These are phyloP conservation scores for Zygosaccharomyces siamensis DNA, from an alignment of 805 yeast species.

Conservation along the genomic window DNA sequence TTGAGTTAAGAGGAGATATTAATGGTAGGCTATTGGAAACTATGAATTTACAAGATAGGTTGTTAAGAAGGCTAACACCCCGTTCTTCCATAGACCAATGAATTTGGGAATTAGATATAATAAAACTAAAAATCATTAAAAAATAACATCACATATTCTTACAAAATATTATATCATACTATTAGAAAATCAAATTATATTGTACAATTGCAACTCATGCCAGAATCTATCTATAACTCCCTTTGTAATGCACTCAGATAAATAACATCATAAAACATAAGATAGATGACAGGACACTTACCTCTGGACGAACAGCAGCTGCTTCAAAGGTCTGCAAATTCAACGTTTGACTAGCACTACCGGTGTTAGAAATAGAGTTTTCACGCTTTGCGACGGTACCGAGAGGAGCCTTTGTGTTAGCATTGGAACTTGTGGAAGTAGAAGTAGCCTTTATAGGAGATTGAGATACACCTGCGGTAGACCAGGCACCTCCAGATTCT, in stretches of 20 bases:
- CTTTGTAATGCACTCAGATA: background rate
- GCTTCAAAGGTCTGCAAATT: conserved; percentile 2
- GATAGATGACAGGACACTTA: background rate
- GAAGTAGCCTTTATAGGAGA: background rate
- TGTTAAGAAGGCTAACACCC: conserved; percentile 31
- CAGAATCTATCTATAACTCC: background rate
- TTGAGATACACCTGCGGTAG: conserved; percentile 1
- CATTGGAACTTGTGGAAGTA: background rate
- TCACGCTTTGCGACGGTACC: conserved; percentile 2
- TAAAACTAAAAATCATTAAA: conserved; percentile 3
- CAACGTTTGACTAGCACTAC: background rate
- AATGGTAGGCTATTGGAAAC: conserved; percentile 41
- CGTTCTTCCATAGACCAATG: conserved; percentile 25
- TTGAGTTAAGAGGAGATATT: conserved; percentile 33
- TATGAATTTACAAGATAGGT: conserved; percentile 27
- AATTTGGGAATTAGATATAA: background rate
- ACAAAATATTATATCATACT: background rate
- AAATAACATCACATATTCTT: conserved; percentile 2
- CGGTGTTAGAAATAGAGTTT: background rate
- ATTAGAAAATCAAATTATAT: background rate
- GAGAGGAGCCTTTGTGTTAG: background rate
- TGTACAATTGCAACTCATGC: background rate
- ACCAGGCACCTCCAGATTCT: conserved; percentile 1
- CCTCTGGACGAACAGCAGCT: conserved; percentile 1
- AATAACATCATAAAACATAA: background rate